A percentile compares a stretch with the other conserved stretches of the same genome.
These are phyloP conservation scores for Starmerella kuoi DNA, from an alignment of 805 yeast genomes.

Conservation along the genomic window DNA sequence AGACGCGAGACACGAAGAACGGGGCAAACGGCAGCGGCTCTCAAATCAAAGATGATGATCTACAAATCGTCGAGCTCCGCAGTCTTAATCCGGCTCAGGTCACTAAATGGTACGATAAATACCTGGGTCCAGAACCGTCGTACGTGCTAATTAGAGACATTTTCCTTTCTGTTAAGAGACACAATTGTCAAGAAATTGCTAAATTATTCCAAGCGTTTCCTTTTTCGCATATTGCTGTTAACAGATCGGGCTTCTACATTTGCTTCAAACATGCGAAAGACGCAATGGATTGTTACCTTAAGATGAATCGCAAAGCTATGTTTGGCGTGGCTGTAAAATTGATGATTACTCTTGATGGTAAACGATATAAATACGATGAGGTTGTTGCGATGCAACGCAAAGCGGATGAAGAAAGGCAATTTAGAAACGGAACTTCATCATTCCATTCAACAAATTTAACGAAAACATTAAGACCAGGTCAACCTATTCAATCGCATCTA, in stretches of 20 bases:
- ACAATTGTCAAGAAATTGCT: slow-evolving; percentile 2
- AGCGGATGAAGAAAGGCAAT: not conserved
- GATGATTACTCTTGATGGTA: slow-evolving; percentile 6
- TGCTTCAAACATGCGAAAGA: slow-evolving; percentile 1
- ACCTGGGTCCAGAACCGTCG: slow-evolving; percentile 1
- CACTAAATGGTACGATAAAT: slow-evolving; percentile 10
- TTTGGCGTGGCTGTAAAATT: not conserved
- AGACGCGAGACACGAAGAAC: not conserved
- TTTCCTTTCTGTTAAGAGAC: not conserved
- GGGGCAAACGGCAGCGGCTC: not conserved
- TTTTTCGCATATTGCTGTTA: slow-evolving; percentile 4
- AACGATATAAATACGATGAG: slow-evolving; percentile 1
- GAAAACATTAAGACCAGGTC: not conserved
- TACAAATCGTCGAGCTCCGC: slow-evolving; percentile 7
- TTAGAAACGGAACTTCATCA: not conserved
- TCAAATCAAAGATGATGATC: not conserved
- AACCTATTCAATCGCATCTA: not conserved
- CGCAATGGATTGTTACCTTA: slow-evolving; percentile 2
- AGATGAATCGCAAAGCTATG: not conserved
- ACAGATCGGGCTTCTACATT: slow-evolving; percentile 8
- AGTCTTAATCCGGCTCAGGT: not conserved
- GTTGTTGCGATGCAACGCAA: not conserved
- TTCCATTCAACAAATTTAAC: not conserved
- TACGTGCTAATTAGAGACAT: slow-evolving; percentile 10
- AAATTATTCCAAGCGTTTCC: not conserved